These are phyloP conservation scores for Alternaria solani DNA, from an alignment of 2,329 filamentous ascomycete species.

Conservation along the genomic window DNA sequence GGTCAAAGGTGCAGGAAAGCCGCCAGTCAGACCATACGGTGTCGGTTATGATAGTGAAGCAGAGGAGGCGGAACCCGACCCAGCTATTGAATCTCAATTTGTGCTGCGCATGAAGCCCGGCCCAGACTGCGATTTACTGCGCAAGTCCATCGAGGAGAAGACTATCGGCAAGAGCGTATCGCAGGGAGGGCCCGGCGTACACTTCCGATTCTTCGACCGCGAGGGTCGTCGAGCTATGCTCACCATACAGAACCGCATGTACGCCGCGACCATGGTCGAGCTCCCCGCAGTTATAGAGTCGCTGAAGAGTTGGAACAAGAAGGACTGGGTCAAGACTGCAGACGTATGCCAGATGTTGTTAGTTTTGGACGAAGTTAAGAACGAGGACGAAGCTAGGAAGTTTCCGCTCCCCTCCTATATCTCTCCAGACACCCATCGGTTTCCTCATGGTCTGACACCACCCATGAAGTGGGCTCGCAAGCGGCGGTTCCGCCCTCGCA, in stretches of 20 bases:
- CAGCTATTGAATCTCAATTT: slow-evolving; percentile 87
- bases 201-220: slow-evolving; percentile 78
- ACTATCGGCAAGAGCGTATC: slow-evolving; percentile 72
- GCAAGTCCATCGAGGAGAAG: slow-evolving; percentile 76
- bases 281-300: slow-evolving; percentile 86
- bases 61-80: slow-evolving; percentile 86
- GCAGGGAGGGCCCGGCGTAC: slow-evolving; percentile 77
- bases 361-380: slow-evolving; percentile 73
- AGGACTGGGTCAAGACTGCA: slow-evolving; percentile 84
- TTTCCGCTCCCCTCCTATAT: slow-evolving; percentile 75
- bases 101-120: slow-evolving; percentile 88
- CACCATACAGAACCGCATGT: slow-evolving; percentile 72
- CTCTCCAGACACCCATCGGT: slow-evolving; percentile 71
- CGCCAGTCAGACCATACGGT: slow-evolving; percentile 67
- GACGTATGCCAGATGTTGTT: slow-evolving; percentile 91
- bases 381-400: slow-evolving; percentile 59
- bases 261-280: slow-evolving; percentile 82
- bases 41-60: slow-evolving; percentile 97
- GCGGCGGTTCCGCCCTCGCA: slow-evolving; percentile 81
- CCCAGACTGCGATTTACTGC: slow-evolving; percentile 83
- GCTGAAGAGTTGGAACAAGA: slow-evolving; percentile 93
- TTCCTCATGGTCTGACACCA: slow-evolving; percentile 85
- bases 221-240: slow-evolving; percentile 78
- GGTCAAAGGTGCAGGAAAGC: slow-evolving; percentile 46
- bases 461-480: slow-evolving; percentile 87